Conservation (phyloP, 177 flowering plant genomes). For the Viscum album region DNA sequence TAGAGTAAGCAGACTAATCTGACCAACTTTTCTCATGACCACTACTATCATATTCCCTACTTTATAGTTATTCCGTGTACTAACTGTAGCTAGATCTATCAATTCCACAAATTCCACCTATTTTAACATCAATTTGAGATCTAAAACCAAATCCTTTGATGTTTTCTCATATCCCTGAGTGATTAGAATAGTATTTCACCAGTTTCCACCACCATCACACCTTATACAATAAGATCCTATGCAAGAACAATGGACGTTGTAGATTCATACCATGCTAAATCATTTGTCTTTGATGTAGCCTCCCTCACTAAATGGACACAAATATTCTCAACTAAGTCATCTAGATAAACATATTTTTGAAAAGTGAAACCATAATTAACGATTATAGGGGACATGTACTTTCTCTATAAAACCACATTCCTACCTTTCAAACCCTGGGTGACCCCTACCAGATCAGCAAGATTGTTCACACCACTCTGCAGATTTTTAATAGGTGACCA, state of each 20-base stretch:
- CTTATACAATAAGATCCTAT: slow-evolving; percentile 91
- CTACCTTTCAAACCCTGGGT: slow-evolving; percentile 98
- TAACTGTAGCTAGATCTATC: too few species aligned
- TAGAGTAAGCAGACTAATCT: too few species aligned
- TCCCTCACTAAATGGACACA: slow-evolving; percentile 94
- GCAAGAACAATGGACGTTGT: slow-evolving; percentile 98
- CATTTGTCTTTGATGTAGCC: slow-evolving; percentile 98
- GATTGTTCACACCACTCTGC: slow-evolving; percentile 77
- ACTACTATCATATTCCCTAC: too few species aligned
- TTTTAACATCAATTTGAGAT: slow-evolving; percentile 69
- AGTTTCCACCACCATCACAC: slow-evolving; percentile 97
- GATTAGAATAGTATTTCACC: slow-evolving; percentile 89
- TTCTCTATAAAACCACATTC: slow-evolving; percentile 95
- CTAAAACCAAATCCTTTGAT: slow-evolving; percentile 64
- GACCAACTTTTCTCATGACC: too few species aligned
- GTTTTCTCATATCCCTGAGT: slow-evolving; percentile 97
- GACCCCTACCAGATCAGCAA: slow-evolving; percentile 93
- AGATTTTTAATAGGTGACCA: background rate
- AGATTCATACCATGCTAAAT: slow-evolving; percentile 97
- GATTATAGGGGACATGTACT: slow-evolving; percentile 91
- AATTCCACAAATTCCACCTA: slow-evolving; percentile 56
- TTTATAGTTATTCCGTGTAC: too few species aligned
- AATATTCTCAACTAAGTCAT: slow-evolving; percentile 94
- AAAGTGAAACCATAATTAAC: slow-evolving; percentile 38
- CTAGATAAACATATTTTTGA: slow-evolving; percentile 65